These are phyloP conservation scores for Daldinia eschscholtzii DNA, from an alignment of 2,329 filamentous ascomycete genomes.

Conservation along the genomic window DNA sequence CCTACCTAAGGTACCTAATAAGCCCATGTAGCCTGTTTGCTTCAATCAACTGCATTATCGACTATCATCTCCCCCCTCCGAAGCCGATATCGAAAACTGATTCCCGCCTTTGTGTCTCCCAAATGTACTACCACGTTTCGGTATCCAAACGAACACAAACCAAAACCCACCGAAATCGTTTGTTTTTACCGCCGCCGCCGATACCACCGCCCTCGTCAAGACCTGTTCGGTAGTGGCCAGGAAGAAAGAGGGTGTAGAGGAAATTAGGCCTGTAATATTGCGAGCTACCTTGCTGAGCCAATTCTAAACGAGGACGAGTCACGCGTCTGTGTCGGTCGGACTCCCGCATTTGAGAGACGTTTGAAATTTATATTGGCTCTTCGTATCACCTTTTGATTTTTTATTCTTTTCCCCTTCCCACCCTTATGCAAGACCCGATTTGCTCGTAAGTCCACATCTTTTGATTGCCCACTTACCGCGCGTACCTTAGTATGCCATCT, in stretches of 20 bases:
- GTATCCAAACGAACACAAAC: constrained; percentile 39
- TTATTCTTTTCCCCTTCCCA: constrained; percentile 34
- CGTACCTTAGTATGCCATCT: constrained; percentile 30
- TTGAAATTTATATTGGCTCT: constrained; percentile 36
- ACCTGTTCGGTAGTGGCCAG: constrained; percentile 24
- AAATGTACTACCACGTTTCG: constrained; percentile 47
- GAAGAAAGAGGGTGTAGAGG: constrained; percentile 36
- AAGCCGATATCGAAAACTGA: constrained; percentile 33
- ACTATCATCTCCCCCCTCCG: constrained; percentile 16
- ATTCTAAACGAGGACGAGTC: constrained; percentile 25
- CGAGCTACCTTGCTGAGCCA: constrained; percentile 20
- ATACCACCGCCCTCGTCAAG: constrained; percentile 25
- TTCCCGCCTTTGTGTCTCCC: constrained; percentile 33
- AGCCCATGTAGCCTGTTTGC: constrained; percentile 35
- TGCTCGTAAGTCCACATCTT: constrained; percentile 43
- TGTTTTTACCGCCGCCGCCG: constrained; percentile 22
- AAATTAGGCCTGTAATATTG: constrained; percentile 31
- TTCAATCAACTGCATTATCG: constrained; percentile 27
- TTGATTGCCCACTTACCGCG: constrained; percentile 36
- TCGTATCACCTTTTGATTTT: constrained; percentile 30
- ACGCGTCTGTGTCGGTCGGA: constrained; percentile 33
- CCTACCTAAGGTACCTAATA: not conserved
- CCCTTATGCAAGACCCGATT: constrained; percentile 48
- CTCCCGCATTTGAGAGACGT: constrained; percentile 34
- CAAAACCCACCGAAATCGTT: constrained; percentile 35